Base-by-base conservation (phyloP, 2,329 filamentous ascomycete species). In the Phialemonium atrogriseum region DNA sequence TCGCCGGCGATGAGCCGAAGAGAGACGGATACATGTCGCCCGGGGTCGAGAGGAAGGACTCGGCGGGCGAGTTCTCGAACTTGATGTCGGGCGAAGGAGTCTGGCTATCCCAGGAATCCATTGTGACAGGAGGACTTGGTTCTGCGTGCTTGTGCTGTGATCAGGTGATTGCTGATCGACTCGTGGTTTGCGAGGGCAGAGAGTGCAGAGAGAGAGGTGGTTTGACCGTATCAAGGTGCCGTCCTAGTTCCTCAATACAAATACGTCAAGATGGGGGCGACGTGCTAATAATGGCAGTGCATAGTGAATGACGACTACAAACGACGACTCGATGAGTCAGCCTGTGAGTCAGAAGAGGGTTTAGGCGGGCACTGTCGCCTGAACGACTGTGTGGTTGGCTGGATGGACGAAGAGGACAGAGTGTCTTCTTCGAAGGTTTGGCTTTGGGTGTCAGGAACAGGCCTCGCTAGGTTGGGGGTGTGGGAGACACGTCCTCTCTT, bases 21-120 rank as follows among this genome's bases (percentile, higher is more conserved):
- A 74, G 59, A 3, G 68, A 64, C 10, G 67, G 51, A 47, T 64
- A 67, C 40, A 56, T 52, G 37, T 71, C 64, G 39, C 62, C 59
- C 3, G 68, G 65, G 1, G 60, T 55, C 3, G 70, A 73, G 22
- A 73, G 50, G 26, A 71, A 59, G 5, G 69, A 73, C 51, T 74
- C 70, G 49, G 64, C 55, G 3, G 69, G 69, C 24, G 69, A 73
- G 36, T 58, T 47, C 52, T 74, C 68, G 42, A 70, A 61, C 53
- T 73, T 73, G 51, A 67, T 49, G 37, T 57, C 48, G 22, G 66
- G 60, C 35, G 64, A 58, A 10, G 48, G 45, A 29, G 56, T 58
- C 53, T 50, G 58, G 52, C 38, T 35, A 37, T 55, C 45, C 54
- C 53, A 59, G 29, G 52, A 53, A 34, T 56, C 53, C 64, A 68